phyloP scores from a whole-genome alignment of 2,329 filamentous ascomycete species.

The Cordyceps tenuipes region DNA sequence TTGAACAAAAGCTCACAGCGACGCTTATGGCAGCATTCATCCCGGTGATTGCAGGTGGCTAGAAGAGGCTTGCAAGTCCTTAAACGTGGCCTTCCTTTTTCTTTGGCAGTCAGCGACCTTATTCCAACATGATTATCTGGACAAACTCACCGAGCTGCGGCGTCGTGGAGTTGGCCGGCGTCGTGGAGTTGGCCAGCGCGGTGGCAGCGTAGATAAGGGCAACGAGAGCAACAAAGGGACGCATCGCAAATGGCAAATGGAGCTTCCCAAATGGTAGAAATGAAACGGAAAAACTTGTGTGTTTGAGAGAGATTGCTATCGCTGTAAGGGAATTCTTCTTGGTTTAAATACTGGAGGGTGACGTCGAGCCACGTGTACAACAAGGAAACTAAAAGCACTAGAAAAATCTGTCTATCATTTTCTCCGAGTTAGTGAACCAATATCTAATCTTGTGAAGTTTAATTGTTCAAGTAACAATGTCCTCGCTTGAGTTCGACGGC shows the following conservation, averaged over 20 bases:
- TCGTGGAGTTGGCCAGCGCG: neutral
- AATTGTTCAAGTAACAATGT: neutral
- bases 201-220: neutral
- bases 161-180: neutral
- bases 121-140: neutral
- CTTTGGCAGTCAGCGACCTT: neutral
- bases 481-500: neutral
- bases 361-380: no score
- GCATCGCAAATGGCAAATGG: neutral
- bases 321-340: neutral
- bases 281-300: no score
- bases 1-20: no score
- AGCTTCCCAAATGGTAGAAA: neutral
- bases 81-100: neutral
- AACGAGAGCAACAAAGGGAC: neutral
- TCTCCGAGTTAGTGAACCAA: no score
- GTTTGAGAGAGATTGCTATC: neutral
- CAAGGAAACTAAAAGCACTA: no score
- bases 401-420: no score
- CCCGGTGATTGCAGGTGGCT: neutral
- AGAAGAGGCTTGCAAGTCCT: neutral
- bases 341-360: no score
- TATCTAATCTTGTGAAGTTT: no score
- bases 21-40: neutral
- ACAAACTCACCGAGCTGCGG: neutral